These are phyloP conservation scores for Globisporangium perplexum DNA, from an alignment of 352 stramenopile genomes.

Conservation along the genomic window DNA sequence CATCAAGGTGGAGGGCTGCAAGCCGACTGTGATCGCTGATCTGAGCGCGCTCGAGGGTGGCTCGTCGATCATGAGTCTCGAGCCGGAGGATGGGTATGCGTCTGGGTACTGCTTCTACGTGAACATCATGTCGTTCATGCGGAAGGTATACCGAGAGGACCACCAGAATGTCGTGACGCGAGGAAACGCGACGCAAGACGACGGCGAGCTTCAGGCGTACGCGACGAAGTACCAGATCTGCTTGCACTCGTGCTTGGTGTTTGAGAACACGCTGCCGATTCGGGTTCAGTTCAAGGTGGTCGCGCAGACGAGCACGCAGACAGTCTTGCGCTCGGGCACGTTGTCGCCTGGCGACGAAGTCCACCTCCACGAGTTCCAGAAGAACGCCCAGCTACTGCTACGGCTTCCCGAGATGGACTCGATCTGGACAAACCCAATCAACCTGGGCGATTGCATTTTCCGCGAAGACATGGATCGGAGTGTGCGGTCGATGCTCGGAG, in stretches of 20 bases:
- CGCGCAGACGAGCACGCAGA: slow-evolving; percentile 13
- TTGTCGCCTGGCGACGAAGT: slow-evolving; percentile 82
- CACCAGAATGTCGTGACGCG: slow-evolving; percentile 70
- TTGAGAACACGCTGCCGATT: slow-evolving; percentile 86
- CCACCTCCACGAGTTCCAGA: slow-evolving; percentile 75
- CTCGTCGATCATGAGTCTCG: slow-evolving; percentile 63
- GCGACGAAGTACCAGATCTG: slow-evolving; percentile 87
- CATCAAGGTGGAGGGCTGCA: slow-evolving; percentile 82
- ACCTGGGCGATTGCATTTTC: slow-evolving; percentile 78
- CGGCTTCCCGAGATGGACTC: slow-evolving; percentile 84
- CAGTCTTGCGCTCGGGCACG: slow-evolving; percentile 55
- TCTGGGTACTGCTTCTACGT: slow-evolving; percentile 84
- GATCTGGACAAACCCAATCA: slow-evolving; percentile 68
- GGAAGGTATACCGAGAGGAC: slow-evolving; percentile 87
- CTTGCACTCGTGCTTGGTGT: slow-evolving; percentile 76
- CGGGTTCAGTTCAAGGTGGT: slow-evolving; percentile 82
- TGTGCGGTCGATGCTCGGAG: slow-evolving; percentile 60
- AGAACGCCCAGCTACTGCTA: slow-evolving; percentile 62
- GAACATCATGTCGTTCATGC: slow-evolving; percentile 72
- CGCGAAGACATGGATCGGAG: slow-evolving; percentile 64
- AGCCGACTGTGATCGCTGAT: slow-evolving; percentile 73
- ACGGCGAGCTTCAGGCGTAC: slow-evolving; percentile 61
- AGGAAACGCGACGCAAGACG: slow-evolving; percentile 36
- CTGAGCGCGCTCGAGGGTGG: slow-evolving; percentile 53
- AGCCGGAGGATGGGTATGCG: slow-evolving; percentile 46